Conservation (phyloP, 345 rosid genomes). For the Eucalyptus grandis region DNA sequence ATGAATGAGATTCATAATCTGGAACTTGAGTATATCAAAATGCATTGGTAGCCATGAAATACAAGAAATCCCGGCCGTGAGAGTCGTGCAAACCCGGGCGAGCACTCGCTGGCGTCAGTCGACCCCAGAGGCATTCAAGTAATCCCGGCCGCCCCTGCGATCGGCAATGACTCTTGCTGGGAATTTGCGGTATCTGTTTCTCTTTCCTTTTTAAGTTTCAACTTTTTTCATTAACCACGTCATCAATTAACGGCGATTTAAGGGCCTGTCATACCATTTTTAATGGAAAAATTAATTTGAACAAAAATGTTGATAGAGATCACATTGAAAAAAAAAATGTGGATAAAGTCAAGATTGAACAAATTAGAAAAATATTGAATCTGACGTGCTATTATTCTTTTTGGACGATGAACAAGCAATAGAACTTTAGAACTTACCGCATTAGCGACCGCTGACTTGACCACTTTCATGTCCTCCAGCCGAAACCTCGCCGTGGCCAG, state of each 20-base stretch:
- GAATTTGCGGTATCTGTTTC: not conserved
- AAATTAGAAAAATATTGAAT: not conserved
- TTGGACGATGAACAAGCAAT: no score
- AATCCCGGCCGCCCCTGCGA: not conserved
- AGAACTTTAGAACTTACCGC: slow-evolving; percentile 14
- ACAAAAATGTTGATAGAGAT: not conserved
- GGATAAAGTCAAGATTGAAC: not conserved
- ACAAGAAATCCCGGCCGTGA: not conserved
- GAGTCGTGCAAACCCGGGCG: not conserved
- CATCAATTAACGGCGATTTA: not conserved
- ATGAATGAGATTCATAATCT: not conserved
- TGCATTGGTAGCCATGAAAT: not conserved
- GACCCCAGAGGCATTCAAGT: not conserved
- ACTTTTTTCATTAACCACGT: not conserved
- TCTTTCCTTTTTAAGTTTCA: not conserved
- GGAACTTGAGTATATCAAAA: not conserved
- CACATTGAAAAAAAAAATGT: not conserved
- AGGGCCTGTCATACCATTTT: no score
- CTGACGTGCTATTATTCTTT: not conserved
- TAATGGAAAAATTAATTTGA: not conserved
- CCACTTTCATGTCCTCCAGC: slow-evolving; percentile 46
- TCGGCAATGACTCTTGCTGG: not conserved
- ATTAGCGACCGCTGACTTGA: slow-evolving; percentile 23
- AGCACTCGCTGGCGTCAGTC: not conserved
- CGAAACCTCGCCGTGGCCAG: slow-evolving; percentile 36